A percentile compares a stretch with the other conserved stretches of the same genome.
These are phyloP conservation scores for Trametes polyzona DNA, from an alignment of 1,284 basidiomycete species.

Conservation along the genomic window DNA sequence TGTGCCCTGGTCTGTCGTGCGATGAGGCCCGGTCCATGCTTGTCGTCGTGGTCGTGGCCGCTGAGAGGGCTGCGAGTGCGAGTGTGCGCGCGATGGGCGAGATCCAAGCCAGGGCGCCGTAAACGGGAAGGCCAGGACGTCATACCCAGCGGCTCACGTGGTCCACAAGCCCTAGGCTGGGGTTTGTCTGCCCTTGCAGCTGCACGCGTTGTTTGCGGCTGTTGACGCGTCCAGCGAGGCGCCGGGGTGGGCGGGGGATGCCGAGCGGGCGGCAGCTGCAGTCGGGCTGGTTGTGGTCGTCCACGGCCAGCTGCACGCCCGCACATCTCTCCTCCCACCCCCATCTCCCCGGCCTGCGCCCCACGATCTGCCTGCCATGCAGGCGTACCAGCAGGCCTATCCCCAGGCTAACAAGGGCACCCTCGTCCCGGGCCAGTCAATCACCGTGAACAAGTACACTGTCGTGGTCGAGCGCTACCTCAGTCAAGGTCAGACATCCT, in stretches of 20 bases:
- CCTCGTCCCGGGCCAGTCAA: constrained; percentile 80
- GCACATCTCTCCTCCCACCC: constrained; percentile 8
- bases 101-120: constrained; percentile 4
- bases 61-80: not conserved
- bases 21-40: constrained; percentile 3
- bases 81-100: constrained; percentile 1
- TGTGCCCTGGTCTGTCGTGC: constrained; percentile 10
- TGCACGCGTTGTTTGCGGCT: constrained; percentile 19
- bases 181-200: too few species aligned
- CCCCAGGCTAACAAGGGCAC: constrained; percentile 58
- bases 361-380: constrained; percentile 39
- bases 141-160: constrained; percentile 12
- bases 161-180: constrained; percentile 5
- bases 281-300: constrained; percentile 18
- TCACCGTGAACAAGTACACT: constrained; percentile 87
- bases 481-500: constrained; percentile 73
- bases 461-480: constrained; percentile 92
- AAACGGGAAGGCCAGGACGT: constrained; percentile 13
- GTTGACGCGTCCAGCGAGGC: constrained; percentile 19
- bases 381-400: constrained; percentile 38
- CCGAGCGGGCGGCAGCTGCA: constrained; percentile 8
- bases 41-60: not conserved
- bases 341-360: constrained; percentile 5
- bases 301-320: constrained; percentile 20
- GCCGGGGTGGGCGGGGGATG: constrained; percentile 11